These are phyloP conservation scores for Scytalidium lignicola DNA, from an alignment of 2,329 filamentous ascomycete genomes.

Conservation along the genomic window DNA sequence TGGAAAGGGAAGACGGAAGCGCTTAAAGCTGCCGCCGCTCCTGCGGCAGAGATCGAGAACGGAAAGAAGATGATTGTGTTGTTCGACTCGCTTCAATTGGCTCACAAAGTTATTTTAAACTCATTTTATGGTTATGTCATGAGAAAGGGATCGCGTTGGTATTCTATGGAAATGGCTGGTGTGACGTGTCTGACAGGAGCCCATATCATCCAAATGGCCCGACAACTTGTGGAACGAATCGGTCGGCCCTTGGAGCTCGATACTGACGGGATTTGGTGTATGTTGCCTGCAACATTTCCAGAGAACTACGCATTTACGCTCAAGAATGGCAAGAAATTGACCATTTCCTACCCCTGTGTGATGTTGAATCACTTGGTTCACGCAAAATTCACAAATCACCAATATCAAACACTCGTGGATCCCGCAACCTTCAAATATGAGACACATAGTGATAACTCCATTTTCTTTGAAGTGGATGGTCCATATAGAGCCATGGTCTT, in stretches of 20 bases:
- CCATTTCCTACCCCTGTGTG: constrained; percentile 96
- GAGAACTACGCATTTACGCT: constrained; percentile 94
- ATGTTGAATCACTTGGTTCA: constrained; percentile 99
- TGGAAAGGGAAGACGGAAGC: constrained; percentile 96
- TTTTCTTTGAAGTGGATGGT: constrained; percentile 98
- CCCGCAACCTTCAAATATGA: constrained; percentile 80
- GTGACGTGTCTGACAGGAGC: constrained; percentile 96
- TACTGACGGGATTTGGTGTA: constrained; percentile 99
- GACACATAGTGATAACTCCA: constrained; percentile 96
- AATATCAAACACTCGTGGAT: constrained; percentile 88
- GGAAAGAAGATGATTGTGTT: constrained; percentile 99
- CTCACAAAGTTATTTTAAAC: constrained; percentile 98
- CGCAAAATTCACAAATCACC: constrained; percentile 90
- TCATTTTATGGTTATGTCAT: constrained; percentile 99
- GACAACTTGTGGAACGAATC: constrained; percentile 87
- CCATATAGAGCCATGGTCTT: constrained; percentile 97
- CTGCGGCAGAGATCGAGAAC: constrained; percentile 73
- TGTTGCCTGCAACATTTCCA: constrained; percentile 91
- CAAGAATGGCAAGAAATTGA: constrained; percentile 91
- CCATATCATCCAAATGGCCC: constrained; percentile 93
- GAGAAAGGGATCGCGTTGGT: constrained; percentile 98
- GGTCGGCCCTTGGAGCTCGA: constrained; percentile 90
- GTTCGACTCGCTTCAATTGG: constrained; percentile 91
- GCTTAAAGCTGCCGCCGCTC: constrained; percentile 76
- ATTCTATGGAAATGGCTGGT: constrained; percentile 98